Evolutionary conservation across 2,329 filamentous ascomycete genomes (phyloP), one percentile per base, ranked within the genome.

Genomic region (Lasiodiplodia citricola): DNA sequence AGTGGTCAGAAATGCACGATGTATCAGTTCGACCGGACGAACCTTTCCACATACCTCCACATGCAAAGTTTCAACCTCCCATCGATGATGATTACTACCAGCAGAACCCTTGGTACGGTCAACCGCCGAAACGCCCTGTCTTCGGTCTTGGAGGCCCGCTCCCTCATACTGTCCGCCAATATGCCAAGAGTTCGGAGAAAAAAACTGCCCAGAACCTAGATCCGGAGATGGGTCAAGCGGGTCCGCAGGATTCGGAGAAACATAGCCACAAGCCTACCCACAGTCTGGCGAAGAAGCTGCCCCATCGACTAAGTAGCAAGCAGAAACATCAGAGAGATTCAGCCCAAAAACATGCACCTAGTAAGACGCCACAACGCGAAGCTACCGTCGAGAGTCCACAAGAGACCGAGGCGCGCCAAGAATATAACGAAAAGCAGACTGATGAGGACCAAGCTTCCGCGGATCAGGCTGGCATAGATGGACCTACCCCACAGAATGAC

Each of bases 71-170:
- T 10, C 44, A 67, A 8, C 31, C 44, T n/a, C 47, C 35, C 18
- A 41, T 64, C 18, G 57, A 63, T 14, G 57, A 63, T 23, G 38
- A 63, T 2, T 68, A 68, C 50, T 64, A 68, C 21, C 21, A 47
- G 21, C n/a, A 56, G 21, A 68, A 68, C 25, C 66, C 66, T 11
- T 68, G 66, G 66, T 68, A 68, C 18, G 57, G 66, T 0, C 28
- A 54, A 18, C 14, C 7, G 4, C 54, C 54, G 8, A 54, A 64
- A n/a, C 50, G 51, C 5, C 57, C 66, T 13, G 57, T 68, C n/a
- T 68, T 63, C 37, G 47, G 66, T 51, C 57, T 68, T 23, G 66
- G 57, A 35, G 37, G 60, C 23, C 66, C 66, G 2, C 58, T 68
- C 0, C 66, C 66, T 55, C 66, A 63, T 37, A 55, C 35, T 37